Evolutionary conservation across 2,329 filamentous ascomycete genomes (phyloP).

Genomic region (Xylaria sp.): DNA sequence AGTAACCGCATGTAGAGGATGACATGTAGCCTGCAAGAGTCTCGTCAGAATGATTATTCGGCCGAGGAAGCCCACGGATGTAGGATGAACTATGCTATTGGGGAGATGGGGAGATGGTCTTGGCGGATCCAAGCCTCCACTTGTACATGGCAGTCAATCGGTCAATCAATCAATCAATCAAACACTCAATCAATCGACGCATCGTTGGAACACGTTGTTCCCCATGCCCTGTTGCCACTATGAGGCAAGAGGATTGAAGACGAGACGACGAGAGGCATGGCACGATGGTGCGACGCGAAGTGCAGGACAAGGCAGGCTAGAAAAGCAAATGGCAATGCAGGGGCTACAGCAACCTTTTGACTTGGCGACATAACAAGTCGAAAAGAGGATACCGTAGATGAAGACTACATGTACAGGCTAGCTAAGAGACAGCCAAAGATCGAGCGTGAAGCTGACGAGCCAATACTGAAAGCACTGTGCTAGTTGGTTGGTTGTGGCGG

Average conservation of each 20-base stretch:
- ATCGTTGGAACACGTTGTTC: constrained; percentile 19
- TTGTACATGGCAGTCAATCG: constrained; percentile 8
- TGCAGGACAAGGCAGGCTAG: constrained; percentile 27
- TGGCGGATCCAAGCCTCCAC: constrained; percentile 26
- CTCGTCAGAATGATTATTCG: constrained; percentile 29
- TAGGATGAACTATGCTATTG: constrained; percentile 10
- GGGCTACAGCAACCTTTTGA: constrained; percentile 11
- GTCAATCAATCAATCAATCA: neutral
- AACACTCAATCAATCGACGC: constrained; percentile 10
- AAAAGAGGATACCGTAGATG: constrained; percentile 18
- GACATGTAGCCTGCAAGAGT: constrained; percentile 35
- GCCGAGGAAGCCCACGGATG: constrained; percentile 10
- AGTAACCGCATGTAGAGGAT: constrained; percentile 39
- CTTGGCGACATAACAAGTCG: constrained; percentile 26
- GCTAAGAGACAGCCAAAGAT: constrained; percentile 21
- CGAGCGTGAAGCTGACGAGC: constrained; percentile 27
- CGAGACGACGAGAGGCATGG: constrained; percentile 20
- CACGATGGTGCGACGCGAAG: constrained; percentile 26
- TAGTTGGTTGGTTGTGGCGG: constrained; percentile 44
- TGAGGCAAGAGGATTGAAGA: constrained; percentile 14
- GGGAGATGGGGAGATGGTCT: constrained; percentile 17
- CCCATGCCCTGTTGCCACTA: constrained; percentile 12
- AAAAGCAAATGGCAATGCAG: constrained; percentile 24
- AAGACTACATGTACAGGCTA: constrained; percentile 5
- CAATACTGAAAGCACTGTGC: constrained; percentile 26